phyloP scores from a whole-genome alignment of 371 early-diverging fungal species.

The Mortierella sp. region DNA sequence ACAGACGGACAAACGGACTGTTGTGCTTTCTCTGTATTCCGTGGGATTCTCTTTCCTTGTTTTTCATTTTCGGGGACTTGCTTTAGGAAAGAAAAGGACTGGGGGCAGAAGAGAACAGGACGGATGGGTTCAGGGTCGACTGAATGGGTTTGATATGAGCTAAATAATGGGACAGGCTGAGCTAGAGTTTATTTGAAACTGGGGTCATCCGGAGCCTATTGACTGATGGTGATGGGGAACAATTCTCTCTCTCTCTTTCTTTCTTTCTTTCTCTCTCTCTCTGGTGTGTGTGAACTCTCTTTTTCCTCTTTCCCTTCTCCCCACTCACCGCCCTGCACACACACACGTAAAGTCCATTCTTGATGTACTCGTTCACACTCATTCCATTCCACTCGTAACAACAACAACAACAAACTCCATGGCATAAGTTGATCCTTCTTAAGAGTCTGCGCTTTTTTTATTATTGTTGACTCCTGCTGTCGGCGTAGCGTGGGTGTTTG shows the following conservation, averaged over 20 bases:
- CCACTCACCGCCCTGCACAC: no score
- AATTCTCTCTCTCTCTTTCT: not conserved
- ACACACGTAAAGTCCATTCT: not conserved
- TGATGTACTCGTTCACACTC: not conserved
- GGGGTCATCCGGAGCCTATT: not conserved
- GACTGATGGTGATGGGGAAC: not conserved
- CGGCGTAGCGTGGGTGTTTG: not conserved
- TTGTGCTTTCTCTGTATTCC: no score
- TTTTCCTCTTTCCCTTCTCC: no score
- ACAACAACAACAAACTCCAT: no score
- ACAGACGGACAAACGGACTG: no score
- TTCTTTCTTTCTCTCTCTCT: not conserved
- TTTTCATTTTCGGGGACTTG: not conserved
- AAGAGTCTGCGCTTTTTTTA: not conserved
- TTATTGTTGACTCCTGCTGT: not conserved
- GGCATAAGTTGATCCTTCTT: not conserved
- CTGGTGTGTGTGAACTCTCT: not conserved
- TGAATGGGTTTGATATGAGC: no score
- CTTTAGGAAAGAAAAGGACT: no score
- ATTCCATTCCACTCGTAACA: not conserved
- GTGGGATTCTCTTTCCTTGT: no score
- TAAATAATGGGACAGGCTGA: not conserved
- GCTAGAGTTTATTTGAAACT: not conserved
- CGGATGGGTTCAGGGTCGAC: not conserved
- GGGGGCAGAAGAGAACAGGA: not conserved